Evolutionary conservation across 345 rosid genomes (phyloP).

Genomic region (Turnera subulata): DNA sequence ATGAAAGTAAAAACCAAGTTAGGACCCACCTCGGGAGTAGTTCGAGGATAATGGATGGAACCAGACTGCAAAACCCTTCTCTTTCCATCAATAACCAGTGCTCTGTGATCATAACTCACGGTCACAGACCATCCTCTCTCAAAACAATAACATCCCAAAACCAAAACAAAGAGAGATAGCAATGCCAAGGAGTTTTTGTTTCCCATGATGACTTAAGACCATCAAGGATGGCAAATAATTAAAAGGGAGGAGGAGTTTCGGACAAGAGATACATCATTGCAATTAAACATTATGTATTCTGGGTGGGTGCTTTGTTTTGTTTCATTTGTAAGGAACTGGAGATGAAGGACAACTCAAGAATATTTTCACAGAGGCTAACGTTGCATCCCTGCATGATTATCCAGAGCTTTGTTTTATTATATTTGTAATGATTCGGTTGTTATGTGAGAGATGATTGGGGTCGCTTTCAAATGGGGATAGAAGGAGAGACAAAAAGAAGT

Average conservation of each 20-base stretch:
- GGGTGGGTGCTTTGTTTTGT: slow-evolving; percentile 11
- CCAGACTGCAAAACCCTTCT: slow-evolving; percentile 61
- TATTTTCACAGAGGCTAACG: slow-evolving; percentile 1
- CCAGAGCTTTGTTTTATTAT: slow-evolving; percentile 4
- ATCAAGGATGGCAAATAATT: background rate
- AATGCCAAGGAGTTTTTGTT: slow-evolving; percentile 9
- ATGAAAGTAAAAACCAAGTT: background rate
- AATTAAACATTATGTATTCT: no score
- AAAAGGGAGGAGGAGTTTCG: background rate
- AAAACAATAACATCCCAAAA: slow-evolving; percentile 24
- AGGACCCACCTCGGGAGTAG: slow-evolving; percentile 47
- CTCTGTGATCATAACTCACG: slow-evolving; percentile 57
- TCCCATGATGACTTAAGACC: slow-evolving; percentile 21
- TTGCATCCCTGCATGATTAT: no score
- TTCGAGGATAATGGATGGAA: slow-evolving; percentile 59
- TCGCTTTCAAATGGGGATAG: no score
- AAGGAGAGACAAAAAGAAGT: no score
- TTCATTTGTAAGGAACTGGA: slow-evolving; percentile 4
- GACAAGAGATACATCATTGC: background rate
- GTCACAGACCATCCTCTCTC: slow-evolving; percentile 19
- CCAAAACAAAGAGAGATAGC: slow-evolving; percentile 15
- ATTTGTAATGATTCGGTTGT: slow-evolving; percentile 3
- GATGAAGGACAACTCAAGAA: slow-evolving; percentile 5
- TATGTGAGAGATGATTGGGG: background rate
- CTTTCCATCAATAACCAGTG: slow-evolving; percentile 56